Conservation (phyloP, 2,329 filamentous ascomycete genomes). For the Neonectria hederae region DNA sequence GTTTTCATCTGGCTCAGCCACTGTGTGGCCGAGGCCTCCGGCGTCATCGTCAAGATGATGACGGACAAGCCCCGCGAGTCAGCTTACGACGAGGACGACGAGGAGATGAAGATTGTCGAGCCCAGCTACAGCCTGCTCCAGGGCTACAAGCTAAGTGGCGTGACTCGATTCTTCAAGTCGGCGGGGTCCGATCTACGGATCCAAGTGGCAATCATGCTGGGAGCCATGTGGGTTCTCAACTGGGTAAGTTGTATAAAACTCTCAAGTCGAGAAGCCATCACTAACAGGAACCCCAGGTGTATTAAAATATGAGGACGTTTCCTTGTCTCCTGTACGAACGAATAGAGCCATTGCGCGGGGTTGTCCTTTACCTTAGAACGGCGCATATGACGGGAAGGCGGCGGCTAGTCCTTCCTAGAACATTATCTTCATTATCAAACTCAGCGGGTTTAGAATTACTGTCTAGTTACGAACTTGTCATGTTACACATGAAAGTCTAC, state of each 20-base stretch:
- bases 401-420: slow-evolving; percentile 12
- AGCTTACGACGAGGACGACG: slow-evolving; percentile 21
- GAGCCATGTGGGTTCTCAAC: slow-evolving; percentile 39
- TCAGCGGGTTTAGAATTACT: slow-evolving; percentile 17
- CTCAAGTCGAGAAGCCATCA: rapidly evolving
- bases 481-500: slow-evolving; percentile 16
- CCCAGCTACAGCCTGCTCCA: slow-evolving; percentile 26
- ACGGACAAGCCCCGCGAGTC: slow-evolving; percentile 25
- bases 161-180: slow-evolving; percentile 7
- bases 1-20: slow-evolving; percentile 45
- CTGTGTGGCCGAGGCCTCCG: slow-evolving; percentile 38
- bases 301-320: slow-evolving; percentile 16
- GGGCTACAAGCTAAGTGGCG: not conserved
- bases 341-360: slow-evolving; percentile 5
- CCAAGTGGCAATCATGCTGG: slow-evolving; percentile 27
- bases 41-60: slow-evolving; percentile 39
- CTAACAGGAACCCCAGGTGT: slow-evolving; percentile 32
- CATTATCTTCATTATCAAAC: slow-evolving; percentile 9
- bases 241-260: slow-evolving; percentile 27
- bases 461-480: slow-evolving; percentile 24
- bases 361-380: slow-evolving; percentile 20
- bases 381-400: slow-evolving; percentile 20
- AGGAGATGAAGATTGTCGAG: slow-evolving; percentile 38
- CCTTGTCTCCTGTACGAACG: slow-evolving; percentile 7
- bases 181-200: slow-evolving; percentile 22